These are phyloP conservation scores for Diatrype stigma DNA, from an alignment of 2,329 filamentous ascomycete species.

Conservation along the genomic window DNA sequence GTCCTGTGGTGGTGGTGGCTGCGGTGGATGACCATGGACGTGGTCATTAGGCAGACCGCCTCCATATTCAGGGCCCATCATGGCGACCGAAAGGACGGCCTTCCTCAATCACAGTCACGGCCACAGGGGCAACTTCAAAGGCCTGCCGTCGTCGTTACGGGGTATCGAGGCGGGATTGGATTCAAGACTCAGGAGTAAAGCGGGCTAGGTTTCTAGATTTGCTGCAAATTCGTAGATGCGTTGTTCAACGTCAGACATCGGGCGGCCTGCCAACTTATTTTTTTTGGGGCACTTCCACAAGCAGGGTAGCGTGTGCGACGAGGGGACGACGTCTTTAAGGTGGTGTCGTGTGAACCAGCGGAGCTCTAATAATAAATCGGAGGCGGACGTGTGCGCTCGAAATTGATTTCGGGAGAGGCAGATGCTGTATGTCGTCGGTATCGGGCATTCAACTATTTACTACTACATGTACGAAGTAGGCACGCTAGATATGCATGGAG, in stretches of 20 bases:
- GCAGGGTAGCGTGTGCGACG: conserved; percentile 17
- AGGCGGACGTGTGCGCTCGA: not conserved
- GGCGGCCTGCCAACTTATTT: conserved; percentile 15
- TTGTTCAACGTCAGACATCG: conserved; percentile 28
- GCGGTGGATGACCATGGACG: conserved; percentile 27
- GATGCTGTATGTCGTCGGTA: too few relatives aligned
- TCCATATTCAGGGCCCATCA: conserved; percentile 31
- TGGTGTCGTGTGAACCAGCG: not conserved
- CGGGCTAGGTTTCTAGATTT: conserved; percentile 8
- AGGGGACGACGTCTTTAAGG: not conserved
- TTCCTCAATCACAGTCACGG: conserved; percentile 9
- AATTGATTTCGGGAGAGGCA: not conserved
- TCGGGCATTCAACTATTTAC: too few relatives aligned
- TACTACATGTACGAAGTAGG: too few relatives aligned
- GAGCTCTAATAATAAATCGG: not conserved
- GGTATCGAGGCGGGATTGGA: conserved; percentile 6
- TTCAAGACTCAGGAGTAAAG: conserved; percentile 12
- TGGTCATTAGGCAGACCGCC: conserved; percentile 30
- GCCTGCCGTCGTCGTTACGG: not conserved
- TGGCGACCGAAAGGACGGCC: conserved; percentile 22
- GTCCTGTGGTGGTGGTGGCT: conserved; percentile 20
- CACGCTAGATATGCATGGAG: too few relatives aligned
- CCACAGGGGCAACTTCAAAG: not conserved
- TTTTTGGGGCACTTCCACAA: conserved; percentile 7
- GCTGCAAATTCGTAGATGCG: conserved; percentile 16